Evolutionary conservation across 2,329 filamentous ascomycete genomes (phyloP).

Genomic region (Aureobasidium vineae): DNA sequence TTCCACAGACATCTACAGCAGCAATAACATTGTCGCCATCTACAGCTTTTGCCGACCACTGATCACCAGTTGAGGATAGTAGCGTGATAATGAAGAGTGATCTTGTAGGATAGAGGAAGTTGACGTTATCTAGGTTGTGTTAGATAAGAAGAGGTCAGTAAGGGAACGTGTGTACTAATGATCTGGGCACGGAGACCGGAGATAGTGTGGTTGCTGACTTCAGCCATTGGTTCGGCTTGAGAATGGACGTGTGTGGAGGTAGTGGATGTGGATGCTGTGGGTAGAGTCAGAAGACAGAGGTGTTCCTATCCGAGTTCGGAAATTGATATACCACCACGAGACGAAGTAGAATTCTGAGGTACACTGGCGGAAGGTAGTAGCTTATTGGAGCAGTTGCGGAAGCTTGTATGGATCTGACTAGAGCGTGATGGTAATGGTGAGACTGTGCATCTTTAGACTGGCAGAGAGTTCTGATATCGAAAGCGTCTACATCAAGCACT

Average conservation of each 20-base stretch:
- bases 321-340: not conserved
- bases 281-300: no score
- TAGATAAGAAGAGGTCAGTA: not conserved
- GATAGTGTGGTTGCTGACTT: not conserved
- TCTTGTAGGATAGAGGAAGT: not conserved
- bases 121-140: not conserved
- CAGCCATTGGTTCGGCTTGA: not conserved
- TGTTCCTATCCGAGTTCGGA: not conserved
- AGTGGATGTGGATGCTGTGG: not conserved
- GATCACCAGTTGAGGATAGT: not conserved
- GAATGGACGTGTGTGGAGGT: no score
- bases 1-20: no score
- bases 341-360: not conserved
- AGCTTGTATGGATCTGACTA: not conserved
- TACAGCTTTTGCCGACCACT: not conserved
- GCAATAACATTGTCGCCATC: not conserved
- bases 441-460: not conserved
- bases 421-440: not conserved
- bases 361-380: not conserved
- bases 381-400: not conserved
- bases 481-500: not conserved
- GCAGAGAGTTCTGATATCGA: not conserved
- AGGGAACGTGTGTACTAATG: not conserved
- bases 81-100: not conserved
- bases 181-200: not conserved